phyloP scores from a whole-genome alignment of 208 protist genomes.

The Acanthamoeba lenticulata region DNA sequence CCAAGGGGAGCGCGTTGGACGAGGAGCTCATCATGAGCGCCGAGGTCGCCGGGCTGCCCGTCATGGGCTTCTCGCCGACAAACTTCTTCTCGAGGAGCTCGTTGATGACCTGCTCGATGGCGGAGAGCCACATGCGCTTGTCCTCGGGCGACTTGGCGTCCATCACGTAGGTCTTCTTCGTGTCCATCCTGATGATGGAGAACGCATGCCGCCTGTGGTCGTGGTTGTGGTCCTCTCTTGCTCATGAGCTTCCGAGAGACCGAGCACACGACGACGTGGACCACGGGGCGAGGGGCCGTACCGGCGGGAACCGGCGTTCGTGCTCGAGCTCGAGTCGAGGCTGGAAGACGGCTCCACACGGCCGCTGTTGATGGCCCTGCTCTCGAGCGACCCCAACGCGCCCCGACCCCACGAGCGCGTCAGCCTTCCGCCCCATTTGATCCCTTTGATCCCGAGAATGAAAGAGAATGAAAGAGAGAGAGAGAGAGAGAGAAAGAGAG shows the following conservation, averaged over 20 bases:
- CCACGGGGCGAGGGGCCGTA: background rate
- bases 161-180: constrained; percentile 14
- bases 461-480: no score
- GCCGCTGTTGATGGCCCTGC: background rate
- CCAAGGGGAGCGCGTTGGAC: background rate
- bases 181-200: background rate
- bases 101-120: background rate
- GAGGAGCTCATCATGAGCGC: background rate
- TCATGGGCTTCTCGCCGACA: constrained; percentile 3
- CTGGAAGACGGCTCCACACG: background rate
- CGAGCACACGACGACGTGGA: background rate
- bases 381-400: background rate
- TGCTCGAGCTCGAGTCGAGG: background rate
- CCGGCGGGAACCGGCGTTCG: no score
- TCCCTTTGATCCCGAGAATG: no score
- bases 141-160: background rate
- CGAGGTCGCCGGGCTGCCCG: background rate
- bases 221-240: no score
- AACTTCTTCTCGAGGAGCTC: constrained; percentile 20
- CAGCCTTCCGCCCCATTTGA: no score
- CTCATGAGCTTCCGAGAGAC: background rate
- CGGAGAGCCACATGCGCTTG: background rate
- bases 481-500: background rate
- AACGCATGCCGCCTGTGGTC: background rate
- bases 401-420: no score